Evolutionary conservation across 78 protist genomes (phyloP).

Genomic region (Dictyostelium capitatum): DNA sequence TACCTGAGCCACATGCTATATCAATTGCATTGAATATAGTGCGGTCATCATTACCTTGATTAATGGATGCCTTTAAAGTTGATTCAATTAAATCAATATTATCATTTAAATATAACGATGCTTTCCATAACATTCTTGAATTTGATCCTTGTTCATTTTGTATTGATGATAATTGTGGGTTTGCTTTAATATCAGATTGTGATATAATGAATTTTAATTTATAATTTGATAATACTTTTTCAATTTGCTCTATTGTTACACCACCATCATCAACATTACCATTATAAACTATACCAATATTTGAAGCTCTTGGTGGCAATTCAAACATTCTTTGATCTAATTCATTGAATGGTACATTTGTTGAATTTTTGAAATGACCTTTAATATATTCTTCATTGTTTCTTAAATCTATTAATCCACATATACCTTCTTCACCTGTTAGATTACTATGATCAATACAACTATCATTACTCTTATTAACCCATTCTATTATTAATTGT

Average conservation of each 20-base stretch:
- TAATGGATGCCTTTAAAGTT: not conserved
- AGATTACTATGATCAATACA: not conserved
- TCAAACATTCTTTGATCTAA: constrained; percentile 48
- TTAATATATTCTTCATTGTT: not conserved
- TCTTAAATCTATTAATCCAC: constrained; percentile 32
- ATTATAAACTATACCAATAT: not conserved
- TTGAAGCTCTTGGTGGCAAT: constrained; percentile 64
- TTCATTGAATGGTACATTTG: constrained; percentile 48
- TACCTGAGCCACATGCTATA: constrained; percentile 83
- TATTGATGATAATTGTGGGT: not conserved
- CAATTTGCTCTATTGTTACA: not conserved
- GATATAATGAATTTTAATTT: not conserved
- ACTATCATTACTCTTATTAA: not conserved
- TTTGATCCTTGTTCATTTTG: not conserved
- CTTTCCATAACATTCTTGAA: constrained; percentile 52
- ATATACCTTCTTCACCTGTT: too few relatives aligned
- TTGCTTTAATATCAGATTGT: not conserved
- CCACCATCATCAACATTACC: not conserved
- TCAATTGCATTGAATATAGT: constrained; percentile 44
- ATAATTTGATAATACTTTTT: constrained; percentile 1
- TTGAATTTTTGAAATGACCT: constrained; percentile 19
- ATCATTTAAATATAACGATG: constrained; percentile 15
- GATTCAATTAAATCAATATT: constrained; percentile 29
- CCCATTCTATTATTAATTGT: not conserved
- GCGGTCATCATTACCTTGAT: not conserved